A percentile compares a stretch with the other conserved stretches of the same genome.
These are phyloP conservation scores for Trichoderma sp. DNA, from an alignment of 2,329 filamentous ascomycete species.

Conservation along the genomic window DNA sequence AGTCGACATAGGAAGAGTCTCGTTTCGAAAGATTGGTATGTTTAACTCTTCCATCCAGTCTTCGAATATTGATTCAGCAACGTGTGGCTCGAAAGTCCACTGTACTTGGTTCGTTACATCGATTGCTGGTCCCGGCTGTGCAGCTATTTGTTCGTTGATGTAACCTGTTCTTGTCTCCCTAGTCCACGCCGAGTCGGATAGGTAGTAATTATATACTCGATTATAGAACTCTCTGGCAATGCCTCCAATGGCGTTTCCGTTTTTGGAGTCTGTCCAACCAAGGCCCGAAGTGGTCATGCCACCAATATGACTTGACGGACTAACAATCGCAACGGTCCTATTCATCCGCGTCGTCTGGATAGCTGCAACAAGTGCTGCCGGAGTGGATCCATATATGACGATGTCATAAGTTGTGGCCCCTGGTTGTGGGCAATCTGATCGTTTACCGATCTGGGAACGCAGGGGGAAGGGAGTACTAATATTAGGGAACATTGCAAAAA, in stretches of 20 bases:
- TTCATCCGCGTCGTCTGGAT: slow-evolving; percentile 26
- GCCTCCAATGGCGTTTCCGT: slow-evolving; percentile 14
- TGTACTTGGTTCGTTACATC: slow-evolving; percentile 23
- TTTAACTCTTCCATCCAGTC: slow-evolving; percentile 23
- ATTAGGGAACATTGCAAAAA: not conserved
- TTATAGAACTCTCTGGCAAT: slow-evolving; percentile 13
- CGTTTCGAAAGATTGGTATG: slow-evolving; percentile 16
- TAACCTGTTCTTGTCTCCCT: slow-evolving; percentile 8
- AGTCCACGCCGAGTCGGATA: not conserved
- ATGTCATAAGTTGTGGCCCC: slow-evolving; percentile 17
- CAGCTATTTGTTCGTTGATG: slow-evolving; percentile 3
- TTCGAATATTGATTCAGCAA: slow-evolving; percentile 26
- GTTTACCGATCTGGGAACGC: not conserved
- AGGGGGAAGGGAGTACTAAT: not conserved
- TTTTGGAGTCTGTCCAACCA: slow-evolving; percentile 25
- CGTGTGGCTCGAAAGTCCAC: slow-evolving; percentile 28
- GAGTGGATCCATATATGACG: slow-evolving; percentile 26
- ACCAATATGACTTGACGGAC: slow-evolving; percentile 23
- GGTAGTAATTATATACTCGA: slow-evolving; percentile 1
- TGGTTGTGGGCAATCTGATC: not conserved
- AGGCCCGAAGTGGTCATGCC: slow-evolving; percentile 23
- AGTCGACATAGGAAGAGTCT: not conserved
- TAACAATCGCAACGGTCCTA: slow-evolving; percentile 21
- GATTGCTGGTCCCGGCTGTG: slow-evolving; percentile 16
- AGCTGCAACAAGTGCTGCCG: slow-evolving; percentile 24